Base-by-base conservation (phyloP, 2,329 filamentous ascomycete genomes). In the Dactylellina drechsleri region DNA sequence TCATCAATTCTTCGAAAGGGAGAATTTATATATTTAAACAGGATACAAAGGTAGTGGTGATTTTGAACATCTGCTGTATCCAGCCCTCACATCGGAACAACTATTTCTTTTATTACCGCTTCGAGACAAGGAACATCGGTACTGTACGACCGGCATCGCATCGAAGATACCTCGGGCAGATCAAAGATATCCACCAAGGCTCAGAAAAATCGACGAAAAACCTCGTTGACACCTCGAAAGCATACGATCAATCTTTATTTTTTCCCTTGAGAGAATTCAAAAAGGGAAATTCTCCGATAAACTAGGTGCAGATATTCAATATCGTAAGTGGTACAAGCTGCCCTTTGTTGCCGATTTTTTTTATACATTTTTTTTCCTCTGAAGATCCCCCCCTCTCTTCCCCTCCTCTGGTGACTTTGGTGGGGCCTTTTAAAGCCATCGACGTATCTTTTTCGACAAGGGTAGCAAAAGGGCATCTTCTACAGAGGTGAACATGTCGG, bases 71-170 rank as follows among this genome's bases (percentile, higher is more conserved):
- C 56, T 36, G 20, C 56, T 56, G 47, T 68, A 68, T 59, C 65
- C 23, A 43, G 53, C 28, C 62, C 53, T 18, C 28, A 45, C 41
- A 47, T 47, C 43, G 13, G 43, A 47, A 47, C 43, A 15, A 18
- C 16, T 47, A 18, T 71, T 59, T 52, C 53, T 23, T 13, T 50
- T 58, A 52, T 36, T 36, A 61, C 61, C 70, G 53, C 6, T 52
- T 67, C 43, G 59, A 66, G 31, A 62, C 50, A 52, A 62, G 40
- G 43, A 61, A 18, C 16, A 57, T 62, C 61, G 62, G 70, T 66
- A 74, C 28, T 52, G 57, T 40, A 74, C 20, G 53, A 74, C 70
- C 61, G 43, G 57, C 41, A 28, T 74, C 70, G 70, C 70, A 74
- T 74, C 70, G 70, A 74, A 41, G 40, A 41, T 57, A 60, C 68